These are phyloP conservation scores for Daphne laureola DNA, from an alignment of 441 rosid species.

Conservation along the genomic window DNA sequence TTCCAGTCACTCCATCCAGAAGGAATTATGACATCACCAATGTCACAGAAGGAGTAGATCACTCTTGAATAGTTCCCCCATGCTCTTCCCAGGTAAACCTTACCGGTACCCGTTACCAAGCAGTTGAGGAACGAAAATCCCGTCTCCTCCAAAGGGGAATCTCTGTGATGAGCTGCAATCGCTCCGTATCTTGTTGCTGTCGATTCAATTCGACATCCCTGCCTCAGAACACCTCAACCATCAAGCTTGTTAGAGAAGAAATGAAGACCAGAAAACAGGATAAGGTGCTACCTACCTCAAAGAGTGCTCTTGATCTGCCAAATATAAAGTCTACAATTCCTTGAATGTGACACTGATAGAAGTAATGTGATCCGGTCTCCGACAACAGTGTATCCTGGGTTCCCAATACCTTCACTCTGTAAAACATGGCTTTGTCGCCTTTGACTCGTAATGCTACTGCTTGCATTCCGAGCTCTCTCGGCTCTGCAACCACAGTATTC, in stretches of 20 bases:
- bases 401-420: constrained; percentile 58
- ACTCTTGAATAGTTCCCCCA: constrained; percentile 75
- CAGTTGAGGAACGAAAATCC: constrained; percentile 77
- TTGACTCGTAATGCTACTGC: constrained; percentile 74
- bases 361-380: constrained; percentile 77
- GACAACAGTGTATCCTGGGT: constrained; percentile 89
- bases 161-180: constrained; percentile 81
- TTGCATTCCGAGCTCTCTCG: constrained; percentile 71
- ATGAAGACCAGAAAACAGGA: not conserved
- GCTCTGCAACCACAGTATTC: constrained; percentile 69
- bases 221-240: constrained; percentile 1
- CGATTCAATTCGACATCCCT: constrained; percentile 66
- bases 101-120: constrained; percentile 57
- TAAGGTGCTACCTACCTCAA: constrained; percentile 42
- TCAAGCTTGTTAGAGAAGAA: not conserved
- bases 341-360: constrained; percentile 55
- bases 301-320: constrained; percentile 70
- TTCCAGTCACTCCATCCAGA: constrained; percentile 87
- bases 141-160: constrained; percentile 42
- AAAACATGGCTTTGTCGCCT: constrained; percentile 77
- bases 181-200: constrained; percentile 51
- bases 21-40: constrained; percentile 52
- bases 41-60: constrained; percentile 52
- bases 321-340: constrained; percentile 86
- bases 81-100: constrained; percentile 66